Evolutionary conservation across 1,284 basidiomycete species (phyloP).

Genomic region (Ganoderma boninense): DNA sequence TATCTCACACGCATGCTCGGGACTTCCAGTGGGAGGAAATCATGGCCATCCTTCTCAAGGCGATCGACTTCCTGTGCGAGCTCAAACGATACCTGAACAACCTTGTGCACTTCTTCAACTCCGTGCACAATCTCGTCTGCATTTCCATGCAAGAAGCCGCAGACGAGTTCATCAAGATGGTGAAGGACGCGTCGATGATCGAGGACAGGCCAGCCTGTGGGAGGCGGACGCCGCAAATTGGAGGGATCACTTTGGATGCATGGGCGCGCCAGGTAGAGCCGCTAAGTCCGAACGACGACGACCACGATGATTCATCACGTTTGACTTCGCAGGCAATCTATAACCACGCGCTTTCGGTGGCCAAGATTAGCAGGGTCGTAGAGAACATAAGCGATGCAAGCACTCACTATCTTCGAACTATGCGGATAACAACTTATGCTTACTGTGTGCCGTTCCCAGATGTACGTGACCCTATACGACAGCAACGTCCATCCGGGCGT

Average conservation of each 20-base stretch:
- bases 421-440: neutral
- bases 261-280: constrained; percentile 19
- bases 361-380: constrained; percentile 22
- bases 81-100: constrained; percentile 24
- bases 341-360: constrained; percentile 20
- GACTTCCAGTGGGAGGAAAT: constrained; percentile 23
- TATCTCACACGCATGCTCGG: too few species aligned
- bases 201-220: neutral
- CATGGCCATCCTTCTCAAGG: constrained; percentile 14
- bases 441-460: neutral
- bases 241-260: constrained; percentile 14
- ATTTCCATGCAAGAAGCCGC: constrained; percentile 18
- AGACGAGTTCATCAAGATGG: constrained; percentile 18
- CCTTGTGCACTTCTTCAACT: constrained; percentile 24
- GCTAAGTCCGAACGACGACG: neutral
- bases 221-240: neutral
- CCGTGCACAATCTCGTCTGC: constrained; percentile 23
- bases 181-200: constrained; percentile 19
- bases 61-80: constrained; percentile 23
- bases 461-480: constrained; percentile 25
- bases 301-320: neutral
- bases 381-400: constrained; percentile 25
- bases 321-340: constrained; percentile 17
- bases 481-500: constrained; percentile 24
- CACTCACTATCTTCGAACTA: neutral